Evolutionary conservation across 176 grass and related monocot genomes (phyloP), one percentile per base, ranked within the genome.

Genomic region (Alloteropsis semialata): DNA sequence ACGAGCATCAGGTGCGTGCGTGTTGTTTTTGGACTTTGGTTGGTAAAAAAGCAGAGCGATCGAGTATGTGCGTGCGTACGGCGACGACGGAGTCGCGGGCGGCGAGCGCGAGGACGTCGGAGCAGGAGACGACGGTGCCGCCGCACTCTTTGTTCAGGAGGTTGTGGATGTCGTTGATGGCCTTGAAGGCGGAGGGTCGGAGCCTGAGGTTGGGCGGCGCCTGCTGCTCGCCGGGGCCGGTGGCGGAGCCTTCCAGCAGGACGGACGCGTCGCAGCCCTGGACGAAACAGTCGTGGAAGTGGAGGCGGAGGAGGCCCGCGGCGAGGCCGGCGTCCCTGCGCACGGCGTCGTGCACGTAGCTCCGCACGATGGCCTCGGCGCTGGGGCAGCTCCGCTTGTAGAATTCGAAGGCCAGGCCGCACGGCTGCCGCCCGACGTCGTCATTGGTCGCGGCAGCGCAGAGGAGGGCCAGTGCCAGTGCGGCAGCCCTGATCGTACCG

Each of bases 251-350:
- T n/a, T n/a, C 85, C 0, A 97, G 63, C 6, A 94, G 78, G 14
- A 97, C 38, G 2, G 94, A 97, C 0, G 75, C 94, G 79, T 97
- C 94, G 55, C 94, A 97, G 6, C 94, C 92, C 83, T 91, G 89
- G 8, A 94, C 92, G 76, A 97, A 93, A 73, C 94, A 97, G 80
- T 93, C 94, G 24, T 93, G 91, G 85, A 90, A 94, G 82, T 90
- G 94, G 48, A 97, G 66, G 15, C 89, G 89, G 25, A 93, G 76
- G 27, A 96, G 88, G 24, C 48, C 94, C 0, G 89, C 89, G 42
- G 91, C 89, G 36, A 97, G 82, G 82, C 91, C 89, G 16, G 76
- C 19, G 79, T 94, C 29, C 24, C n/a, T n/a, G 9, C 10, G 58
- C 64, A 92, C 66, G 5, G 87, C 81, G 0, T 77, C 49, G 10